These are phyloP conservation scores for Orychophragmus violaceus DNA, from an alignment of 345 rosid species.

Conservation along the genomic window DNA sequence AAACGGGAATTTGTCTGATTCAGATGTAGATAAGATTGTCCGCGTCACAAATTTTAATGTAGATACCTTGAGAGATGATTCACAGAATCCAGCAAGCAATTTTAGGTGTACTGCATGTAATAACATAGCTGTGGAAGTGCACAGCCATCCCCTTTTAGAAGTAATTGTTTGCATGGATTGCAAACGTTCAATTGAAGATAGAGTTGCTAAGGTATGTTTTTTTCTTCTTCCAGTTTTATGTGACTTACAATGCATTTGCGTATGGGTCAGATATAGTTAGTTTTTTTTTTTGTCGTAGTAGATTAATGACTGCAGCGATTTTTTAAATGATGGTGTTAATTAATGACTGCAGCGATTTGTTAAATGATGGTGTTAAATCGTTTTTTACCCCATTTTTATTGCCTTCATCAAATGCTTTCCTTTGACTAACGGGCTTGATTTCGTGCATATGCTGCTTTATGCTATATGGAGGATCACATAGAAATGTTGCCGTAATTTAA, in stretches of 20 bases:
- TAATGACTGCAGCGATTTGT: neutral
- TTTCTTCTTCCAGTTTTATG: constrained; percentile 3
- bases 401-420: constrained; percentile 6
- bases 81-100: constrained; percentile 29
- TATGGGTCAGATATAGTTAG: constrained; percentile 6
- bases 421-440: neutral
- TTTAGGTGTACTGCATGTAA: constrained; percentile 79
- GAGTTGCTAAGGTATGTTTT: constrained; percentile 60
- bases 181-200: constrained; percentile 61
- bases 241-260: neutral
- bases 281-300: neutral
- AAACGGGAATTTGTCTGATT: constrained; percentile 36
- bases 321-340: neutral
- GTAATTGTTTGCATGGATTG: constrained; percentile 87
- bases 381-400: neutral
- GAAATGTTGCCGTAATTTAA: neutral
- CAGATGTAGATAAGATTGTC: constrained; percentile 43
- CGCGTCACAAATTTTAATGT: constrained; percentile 37
- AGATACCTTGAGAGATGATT: constrained; percentile 33
- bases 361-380: neutral
- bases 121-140: constrained; percentile 55
- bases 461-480: neutral
- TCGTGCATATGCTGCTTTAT: neutral
- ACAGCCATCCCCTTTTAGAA: constrained; percentile 70
- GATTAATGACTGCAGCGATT: neutral